Evolutionary conservation across 441 rosid genomes (phyloP).

Genomic region (Jatropha multifida): DNA sequence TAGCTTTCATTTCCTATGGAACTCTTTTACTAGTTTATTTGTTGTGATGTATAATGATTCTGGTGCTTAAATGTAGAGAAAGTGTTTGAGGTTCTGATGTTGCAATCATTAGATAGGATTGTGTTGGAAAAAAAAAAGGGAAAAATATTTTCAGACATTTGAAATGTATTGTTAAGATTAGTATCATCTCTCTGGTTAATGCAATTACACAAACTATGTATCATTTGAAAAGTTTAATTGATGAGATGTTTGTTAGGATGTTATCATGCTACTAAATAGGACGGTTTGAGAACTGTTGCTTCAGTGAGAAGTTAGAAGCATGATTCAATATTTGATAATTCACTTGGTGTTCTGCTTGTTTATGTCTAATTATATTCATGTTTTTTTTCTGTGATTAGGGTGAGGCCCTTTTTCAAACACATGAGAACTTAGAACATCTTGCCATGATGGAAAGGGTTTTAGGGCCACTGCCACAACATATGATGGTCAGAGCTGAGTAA

Average conservation of each 20-base stretch:
- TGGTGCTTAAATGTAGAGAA: constrained; percentile 3
- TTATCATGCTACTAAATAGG: background rate
- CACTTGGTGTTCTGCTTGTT: background rate
- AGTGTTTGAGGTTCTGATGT: background rate
- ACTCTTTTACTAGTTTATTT: background rate
- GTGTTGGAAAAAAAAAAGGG: background rate
- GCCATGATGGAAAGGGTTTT: constrained; percentile 81
- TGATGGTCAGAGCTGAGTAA: constrained; percentile 57
- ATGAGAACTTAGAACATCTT: constrained; percentile 68
- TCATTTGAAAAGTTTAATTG: background rate
- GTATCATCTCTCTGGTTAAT: background rate
- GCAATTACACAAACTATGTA: background rate
- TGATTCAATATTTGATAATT: background rate
- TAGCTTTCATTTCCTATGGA: background rate
- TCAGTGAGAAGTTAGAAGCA: too few species aligned
- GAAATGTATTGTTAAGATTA: background rate
- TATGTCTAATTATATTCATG: too few species aligned
- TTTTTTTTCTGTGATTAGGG: constrained; percentile 36
- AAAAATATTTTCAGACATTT: background rate
- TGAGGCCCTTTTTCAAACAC: constrained; percentile 71
- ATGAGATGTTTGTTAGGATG: background rate
- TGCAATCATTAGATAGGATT: background rate
- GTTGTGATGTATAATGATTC: background rate
- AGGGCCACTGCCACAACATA: constrained; percentile 64
- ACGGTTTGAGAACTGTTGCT: background rate